Percentiles rank a stretch among this genome's conserved stretches.
These are phyloP conservation scores for Tetrahymena borealis DNA, from an alignment of 73 alveolate genomes.

Conservation along the genomic window DNA sequence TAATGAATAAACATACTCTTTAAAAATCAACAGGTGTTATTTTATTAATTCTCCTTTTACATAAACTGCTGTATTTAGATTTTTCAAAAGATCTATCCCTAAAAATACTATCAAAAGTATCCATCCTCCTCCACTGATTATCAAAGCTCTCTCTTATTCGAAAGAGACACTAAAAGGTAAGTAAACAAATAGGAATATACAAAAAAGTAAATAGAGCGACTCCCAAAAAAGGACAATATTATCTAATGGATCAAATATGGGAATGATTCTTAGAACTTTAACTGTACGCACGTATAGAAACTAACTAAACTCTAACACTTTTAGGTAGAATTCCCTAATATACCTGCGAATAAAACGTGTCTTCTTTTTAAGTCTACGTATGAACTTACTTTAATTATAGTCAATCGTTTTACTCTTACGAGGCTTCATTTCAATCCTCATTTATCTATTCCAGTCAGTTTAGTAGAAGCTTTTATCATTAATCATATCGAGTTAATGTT, in stretches of 20 bases:
- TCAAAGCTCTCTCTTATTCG: neutral
- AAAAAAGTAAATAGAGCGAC: neutral
- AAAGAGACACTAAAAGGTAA: neutral
- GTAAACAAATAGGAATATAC: neutral
- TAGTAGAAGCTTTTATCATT: neutral
- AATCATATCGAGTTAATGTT: neutral
- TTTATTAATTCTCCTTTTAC: neutral
- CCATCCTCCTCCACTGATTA: neutral
- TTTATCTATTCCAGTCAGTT: neutral
- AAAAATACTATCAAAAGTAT: neutral
- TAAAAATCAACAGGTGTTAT: neutral
- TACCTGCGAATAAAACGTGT: neutral
- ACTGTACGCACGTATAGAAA: neutral
- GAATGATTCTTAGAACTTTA: neutral
- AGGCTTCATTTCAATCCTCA: neutral
- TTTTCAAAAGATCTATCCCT: neutral
- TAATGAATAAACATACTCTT: neutral
- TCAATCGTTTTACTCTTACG: neutral
- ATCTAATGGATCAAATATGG: neutral
- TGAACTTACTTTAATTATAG: neutral
- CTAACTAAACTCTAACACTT: neutral
- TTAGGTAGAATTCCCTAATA: neutral
- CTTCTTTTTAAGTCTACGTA: neutral
- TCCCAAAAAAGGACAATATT: neutral
- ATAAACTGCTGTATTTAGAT: neutral